phyloP scores from a whole-genome alignment of 208 protist genomes.

The Leishmania amazonensis region DNA sequence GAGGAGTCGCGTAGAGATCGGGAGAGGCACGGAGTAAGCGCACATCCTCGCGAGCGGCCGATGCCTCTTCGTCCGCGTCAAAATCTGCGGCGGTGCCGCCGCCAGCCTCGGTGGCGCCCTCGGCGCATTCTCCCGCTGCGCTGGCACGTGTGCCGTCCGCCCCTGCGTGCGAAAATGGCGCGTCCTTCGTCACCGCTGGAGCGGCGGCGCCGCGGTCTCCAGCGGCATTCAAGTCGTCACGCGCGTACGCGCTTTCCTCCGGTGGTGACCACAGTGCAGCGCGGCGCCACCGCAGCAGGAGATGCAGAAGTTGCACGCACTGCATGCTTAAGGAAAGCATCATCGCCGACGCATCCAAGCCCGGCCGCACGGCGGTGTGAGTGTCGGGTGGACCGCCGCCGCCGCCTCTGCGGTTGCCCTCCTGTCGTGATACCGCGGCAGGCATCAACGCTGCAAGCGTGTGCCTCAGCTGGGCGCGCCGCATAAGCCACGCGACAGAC shows the following conservation, averaged over 20 bases:
- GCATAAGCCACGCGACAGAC: constrained; percentile 16
- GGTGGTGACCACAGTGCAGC: constrained; percentile 61
- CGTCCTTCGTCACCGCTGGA: background rate
- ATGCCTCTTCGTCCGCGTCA: background rate
- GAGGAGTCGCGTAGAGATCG: constrained; percentile 18
- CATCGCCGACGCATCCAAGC: background rate
- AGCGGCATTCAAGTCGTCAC: background rate
- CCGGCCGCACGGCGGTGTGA: background rate
- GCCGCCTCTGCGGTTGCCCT: background rate
- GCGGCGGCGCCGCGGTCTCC: background rate
- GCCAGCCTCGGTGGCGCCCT: background rate
- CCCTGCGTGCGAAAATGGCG: background rate
- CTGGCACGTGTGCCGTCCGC: background rate
- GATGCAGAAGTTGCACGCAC: constrained; percentile 63
- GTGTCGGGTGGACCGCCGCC: background rate
- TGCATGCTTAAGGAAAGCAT: constrained; percentile 43
- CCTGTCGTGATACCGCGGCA: background rate
- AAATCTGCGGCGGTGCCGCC: background rate
- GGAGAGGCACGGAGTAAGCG: constrained; percentile 34
- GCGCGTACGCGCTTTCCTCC: constrained; percentile 4
- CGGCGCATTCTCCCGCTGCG: background rate
- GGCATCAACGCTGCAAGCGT: background rate
- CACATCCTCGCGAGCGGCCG: constrained; percentile 27
- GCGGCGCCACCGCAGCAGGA: constrained; percentile 57
- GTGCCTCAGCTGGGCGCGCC: constrained; percentile 12